Conservation (phyloP, 306 rosid species). For the Dryas octopetala region DNA sequence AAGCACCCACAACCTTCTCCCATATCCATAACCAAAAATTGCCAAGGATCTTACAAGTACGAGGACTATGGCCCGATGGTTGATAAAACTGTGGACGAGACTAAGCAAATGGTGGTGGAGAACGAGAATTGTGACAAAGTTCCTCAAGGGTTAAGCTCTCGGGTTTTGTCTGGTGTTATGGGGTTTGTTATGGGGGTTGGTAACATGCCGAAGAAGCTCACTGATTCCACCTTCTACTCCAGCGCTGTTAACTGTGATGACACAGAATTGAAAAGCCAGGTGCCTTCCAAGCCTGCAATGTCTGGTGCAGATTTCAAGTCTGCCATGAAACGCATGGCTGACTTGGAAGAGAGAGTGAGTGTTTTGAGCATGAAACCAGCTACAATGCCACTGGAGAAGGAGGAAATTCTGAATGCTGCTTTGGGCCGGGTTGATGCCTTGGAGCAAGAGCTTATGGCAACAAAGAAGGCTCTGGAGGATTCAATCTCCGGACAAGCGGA, state of each 20-base stretch:
- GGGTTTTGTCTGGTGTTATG: conserved; percentile 4
- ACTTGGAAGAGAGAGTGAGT: background rate
- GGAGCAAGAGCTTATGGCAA: conserved; percentile 21
- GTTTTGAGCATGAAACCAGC: conserved; percentile 5
- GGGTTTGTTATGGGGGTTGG: conserved; percentile 3
- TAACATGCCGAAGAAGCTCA: conserved; percentile 12
- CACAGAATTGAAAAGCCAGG: background rate
- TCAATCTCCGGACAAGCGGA: conserved; percentile 9
- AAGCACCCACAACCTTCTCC: background rate
- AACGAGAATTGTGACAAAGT: background rate
- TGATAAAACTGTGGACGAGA: conserved; percentile 7
- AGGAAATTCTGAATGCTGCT: conserved; percentile 1
- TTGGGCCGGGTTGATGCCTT: conserved; percentile 1
- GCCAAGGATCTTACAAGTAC: background rate
- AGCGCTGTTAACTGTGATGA: background rate
- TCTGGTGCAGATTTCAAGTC: conserved; percentile 2
- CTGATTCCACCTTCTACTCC: conserved; percentile 16
- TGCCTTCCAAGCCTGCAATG: background rate
- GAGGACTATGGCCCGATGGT: conserved; percentile 7
- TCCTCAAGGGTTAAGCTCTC: background rate
- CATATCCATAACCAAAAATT: background rate
- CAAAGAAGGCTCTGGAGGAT: conserved; percentile 3
- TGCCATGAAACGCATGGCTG: conserved; percentile 6
- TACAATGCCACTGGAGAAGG: background rate
- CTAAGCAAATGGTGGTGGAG: background rate